Evolutionary conservation across 106 monocot species (phyloP), one percentile per base, ranked within the genome.

Genomic region (Ottelia alismoides): DNA sequence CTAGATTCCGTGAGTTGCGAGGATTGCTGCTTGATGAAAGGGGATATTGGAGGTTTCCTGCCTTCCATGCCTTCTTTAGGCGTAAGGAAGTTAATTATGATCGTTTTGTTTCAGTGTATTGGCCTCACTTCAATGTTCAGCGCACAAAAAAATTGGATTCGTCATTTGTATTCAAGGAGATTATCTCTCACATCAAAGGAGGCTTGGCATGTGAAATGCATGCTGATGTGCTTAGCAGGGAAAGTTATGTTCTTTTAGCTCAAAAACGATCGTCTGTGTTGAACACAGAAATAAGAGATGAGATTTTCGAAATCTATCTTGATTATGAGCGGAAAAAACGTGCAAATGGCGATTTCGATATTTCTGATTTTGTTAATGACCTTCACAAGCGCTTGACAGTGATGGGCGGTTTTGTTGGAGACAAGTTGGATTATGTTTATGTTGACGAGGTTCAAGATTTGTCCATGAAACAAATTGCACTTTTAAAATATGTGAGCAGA

Each of bases 371-470:
- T 22, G 87, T 87, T 0, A 78, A 57, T 45, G 53, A 75, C 40
- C 74, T 87, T 43, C 87, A 87, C 49, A 19, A 22, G 3, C 59
- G 71, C 40, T 46, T 74, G 17, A 54, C 17, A 44, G 10, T 1
- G 30, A 22, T 0, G 46, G 63, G 58, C 28, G 68, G 66, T n/a
- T 63, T 27, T 45, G 18, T 24, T 6, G 68, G 55, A 25, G 64
- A 53, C 2, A 62, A 63, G 20, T 29, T 87, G 2, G 87, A 87
- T 70, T 87, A 60, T 63, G 54, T 87, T 23, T 87, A 87, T 35
- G 57, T 87, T 23, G 87, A 87, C 64, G 87, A 82, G 63, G 87
- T 87, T 24, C 87, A 87, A 24, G 87, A 87, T 59, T 70, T 87
- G 19, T 78, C 82, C 0, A 62, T 78, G 70, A 56, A 43, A 53